Percentiles rank a stretch among this genome's conserved stretches.
Evolutionary conservation across 2,329 filamentous ascomycete species (phyloP).

Genomic region (Fonsecaea multimorphosa): DNA sequence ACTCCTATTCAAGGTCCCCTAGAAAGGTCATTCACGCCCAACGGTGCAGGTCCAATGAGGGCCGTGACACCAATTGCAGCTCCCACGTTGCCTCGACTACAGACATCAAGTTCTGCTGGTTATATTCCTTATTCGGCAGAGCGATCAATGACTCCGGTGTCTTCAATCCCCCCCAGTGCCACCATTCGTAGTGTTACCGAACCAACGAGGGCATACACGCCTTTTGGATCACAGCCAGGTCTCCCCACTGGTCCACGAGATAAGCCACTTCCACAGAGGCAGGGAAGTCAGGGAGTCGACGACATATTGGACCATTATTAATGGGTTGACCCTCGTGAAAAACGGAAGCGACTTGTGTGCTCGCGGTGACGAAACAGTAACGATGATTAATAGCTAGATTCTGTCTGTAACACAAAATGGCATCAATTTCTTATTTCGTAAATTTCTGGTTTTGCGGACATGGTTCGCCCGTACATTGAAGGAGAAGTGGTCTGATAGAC

Average conservation of each 20-base stretch:
- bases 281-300: constrained; percentile 34
- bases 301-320: constrained; percentile 40
- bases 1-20: constrained; percentile 32
- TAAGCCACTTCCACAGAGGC: constrained; percentile 24
- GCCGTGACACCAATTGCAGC: constrained; percentile 28
- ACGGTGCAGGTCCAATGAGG: constrained; percentile 24
- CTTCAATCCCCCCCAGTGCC: constrained; percentile 29
- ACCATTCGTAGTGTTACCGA: constrained; percentile 27
- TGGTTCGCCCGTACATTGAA: neutral
- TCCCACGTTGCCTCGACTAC: constrained; percentile 33
- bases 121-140: constrained; percentile 33
- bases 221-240: constrained; percentile 23
- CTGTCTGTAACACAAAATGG: constrained; percentile 30
- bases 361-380: constrained; percentile 29
- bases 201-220: constrained; percentile 26
- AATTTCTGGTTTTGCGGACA: neutral
- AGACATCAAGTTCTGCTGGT: constrained; percentile 24
- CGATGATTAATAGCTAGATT: constrained; percentile 32
- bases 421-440: constrained; percentile 21
- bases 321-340: constrained; percentile 14
- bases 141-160: constrained; percentile 32
- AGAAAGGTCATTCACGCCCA: constrained; percentile 36
- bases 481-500: constrained; percentile 13
- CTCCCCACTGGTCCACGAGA: constrained; percentile 20
- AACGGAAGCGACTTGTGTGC: constrained; percentile 6